Evolutionary conservation across 805 yeast genomes (phyloP).

Genomic region (Starmerella riodocensis): DNA sequence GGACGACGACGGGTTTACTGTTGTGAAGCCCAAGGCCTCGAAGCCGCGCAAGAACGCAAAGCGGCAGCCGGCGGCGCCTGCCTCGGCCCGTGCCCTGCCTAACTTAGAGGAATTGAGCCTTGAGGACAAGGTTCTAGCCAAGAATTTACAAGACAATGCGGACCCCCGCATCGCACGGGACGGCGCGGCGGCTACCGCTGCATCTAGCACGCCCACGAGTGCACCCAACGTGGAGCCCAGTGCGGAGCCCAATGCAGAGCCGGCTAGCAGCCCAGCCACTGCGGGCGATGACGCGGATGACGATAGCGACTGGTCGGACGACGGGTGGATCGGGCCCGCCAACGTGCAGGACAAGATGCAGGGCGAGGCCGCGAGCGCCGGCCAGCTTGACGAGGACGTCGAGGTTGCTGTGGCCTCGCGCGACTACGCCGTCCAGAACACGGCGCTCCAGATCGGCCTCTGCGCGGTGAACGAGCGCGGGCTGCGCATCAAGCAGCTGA

Average conservation of each 20-base stretch:
- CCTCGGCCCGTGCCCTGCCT: not conserved
- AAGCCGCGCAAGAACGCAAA: constrained; percentile 4
- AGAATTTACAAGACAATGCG: not conserved
- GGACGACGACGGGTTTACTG: constrained; percentile 20
- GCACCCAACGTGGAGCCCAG: too few relatives aligned
- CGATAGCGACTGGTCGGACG: constrained; percentile 66
- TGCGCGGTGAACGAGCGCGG: constrained; percentile 82
- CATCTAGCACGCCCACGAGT: too few relatives aligned
- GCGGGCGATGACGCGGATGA: constrained; percentile 30
- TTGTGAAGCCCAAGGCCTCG: constrained; percentile 16
- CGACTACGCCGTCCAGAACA: constrained; percentile 96
- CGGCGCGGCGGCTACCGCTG: too few relatives aligned
- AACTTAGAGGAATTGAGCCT: not conserved
- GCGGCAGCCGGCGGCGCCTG: not conserved
- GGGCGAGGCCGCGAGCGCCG: constrained; percentile 54
- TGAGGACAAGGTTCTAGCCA: not conserved
- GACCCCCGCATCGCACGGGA: too few relatives aligned
- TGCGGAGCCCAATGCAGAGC: too few relatives aligned
- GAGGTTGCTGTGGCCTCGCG: constrained; percentile 83
- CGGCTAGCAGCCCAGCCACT: too few relatives aligned
- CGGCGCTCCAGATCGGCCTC: constrained; percentile 78
- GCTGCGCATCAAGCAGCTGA: constrained; percentile 64
- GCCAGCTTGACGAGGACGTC: constrained; percentile 32
- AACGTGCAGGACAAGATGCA: constrained; percentile 58
- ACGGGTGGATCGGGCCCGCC: constrained; percentile 87